Percentiles rank a stretch among this genome's conserved stretches.
These are phyloP conservation scores for Plicaturopsis crispa DNA, from an alignment of 768 basidiomycete species.

Conservation along the genomic window DNA sequence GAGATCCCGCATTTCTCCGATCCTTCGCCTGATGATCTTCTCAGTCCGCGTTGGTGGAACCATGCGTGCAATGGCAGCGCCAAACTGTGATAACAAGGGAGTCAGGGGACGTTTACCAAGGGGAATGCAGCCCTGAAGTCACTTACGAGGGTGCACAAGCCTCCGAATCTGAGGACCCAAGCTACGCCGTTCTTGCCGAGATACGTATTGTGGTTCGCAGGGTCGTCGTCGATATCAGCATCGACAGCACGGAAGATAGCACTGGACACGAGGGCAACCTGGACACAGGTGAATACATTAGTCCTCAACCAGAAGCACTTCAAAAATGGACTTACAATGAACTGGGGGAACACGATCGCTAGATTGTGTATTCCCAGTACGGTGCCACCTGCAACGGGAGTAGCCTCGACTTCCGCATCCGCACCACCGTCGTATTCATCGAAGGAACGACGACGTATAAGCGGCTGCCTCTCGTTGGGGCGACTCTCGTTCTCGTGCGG, in stretches of 20 bases:
- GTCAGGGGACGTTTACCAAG: too few relatives aligned
- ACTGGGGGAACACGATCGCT: slow-evolving; percentile 92
- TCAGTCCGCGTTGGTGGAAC: slow-evolving; percentile 90
- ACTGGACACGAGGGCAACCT: slow-evolving; percentile 85
- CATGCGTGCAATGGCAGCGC: slow-evolving; percentile 70
- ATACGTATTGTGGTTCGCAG: slow-evolving; percentile 47
- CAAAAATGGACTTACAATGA: slow-evolving; percentile 55
- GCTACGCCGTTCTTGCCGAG: slow-evolving; percentile 85
- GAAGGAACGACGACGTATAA: slow-evolving; percentile 52
- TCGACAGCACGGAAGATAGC: slow-evolving; percentile 82
- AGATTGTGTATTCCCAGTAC: slow-evolving; percentile 93
- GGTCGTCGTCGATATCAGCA: slow-evolving; percentile 35
- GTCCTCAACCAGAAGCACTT: not conserved
- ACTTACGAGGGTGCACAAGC: slow-evolving; percentile 66
- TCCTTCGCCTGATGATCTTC: slow-evolving; percentile 77
- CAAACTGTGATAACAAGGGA: slow-evolving; percentile 38
- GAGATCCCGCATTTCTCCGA: slow-evolving; percentile 73
- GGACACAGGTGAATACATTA: slow-evolving; percentile 6
- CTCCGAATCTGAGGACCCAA: slow-evolving; percentile 92
- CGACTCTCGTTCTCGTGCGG: slow-evolving; percentile 25
- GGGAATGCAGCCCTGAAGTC: too few relatives aligned
- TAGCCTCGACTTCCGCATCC: slow-evolving; percentile 25
- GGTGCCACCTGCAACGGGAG: slow-evolving; percentile 77
- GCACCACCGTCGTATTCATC: slow-evolving; percentile 35
- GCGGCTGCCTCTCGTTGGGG: slow-evolving; percentile 45